These are phyloP conservation scores for Aulographum hederae DNA, from an alignment of 2,329 filamentous ascomycete genomes.

Conservation along the genomic window DNA sequence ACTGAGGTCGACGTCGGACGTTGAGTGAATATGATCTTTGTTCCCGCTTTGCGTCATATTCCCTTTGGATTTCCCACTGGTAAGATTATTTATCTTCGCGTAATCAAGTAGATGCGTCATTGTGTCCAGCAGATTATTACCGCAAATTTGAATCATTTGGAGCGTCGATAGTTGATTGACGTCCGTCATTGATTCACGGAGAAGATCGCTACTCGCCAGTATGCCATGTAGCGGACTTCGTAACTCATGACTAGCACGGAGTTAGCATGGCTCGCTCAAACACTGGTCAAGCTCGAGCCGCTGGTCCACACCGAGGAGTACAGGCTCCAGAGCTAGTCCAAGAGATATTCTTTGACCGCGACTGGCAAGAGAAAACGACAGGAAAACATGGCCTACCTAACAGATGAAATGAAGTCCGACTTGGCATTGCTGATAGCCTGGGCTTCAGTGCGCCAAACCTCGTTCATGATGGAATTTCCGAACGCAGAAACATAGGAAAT, in stretches of 20 bases:
- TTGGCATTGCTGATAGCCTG: slow-evolving; percentile 21
- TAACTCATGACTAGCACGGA: too few relatives aligned
- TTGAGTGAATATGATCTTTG: background rate
- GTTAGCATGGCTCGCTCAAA: too few relatives aligned
- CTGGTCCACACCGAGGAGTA: too few relatives aligned
- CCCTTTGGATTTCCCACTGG: too few relatives aligned
- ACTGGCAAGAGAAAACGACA: too few relatives aligned
- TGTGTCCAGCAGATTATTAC: slow-evolving; percentile 22
- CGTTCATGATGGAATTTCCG: slow-evolving; percentile 36
- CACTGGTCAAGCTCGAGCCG: too few relatives aligned
- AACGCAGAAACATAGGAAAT: slow-evolving; percentile 34
- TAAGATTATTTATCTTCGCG: slow-evolving; percentile 4
- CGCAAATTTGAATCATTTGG: slow-evolving; percentile 20
- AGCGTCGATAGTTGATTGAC: too few relatives aligned
- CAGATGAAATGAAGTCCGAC: slow-evolving; percentile 22
- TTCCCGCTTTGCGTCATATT: slow-evolving; percentile 3
- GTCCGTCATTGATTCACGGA: too few relatives aligned
- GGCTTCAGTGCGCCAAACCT: slow-evolving; percentile 34
- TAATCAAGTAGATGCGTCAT: slow-evolving; percentile 19
- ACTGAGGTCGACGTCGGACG: slow-evolving; percentile 1
- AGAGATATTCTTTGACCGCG: too few relatives aligned
- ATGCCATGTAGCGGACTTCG: slow-evolving; percentile 11
- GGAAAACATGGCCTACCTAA: too few relatives aligned
- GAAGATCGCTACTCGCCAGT: slow-evolving; percentile 8
- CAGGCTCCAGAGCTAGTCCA: too few relatives aligned